Evolutionary conservation across 202 grass and related monocot genomes (phyloP), one percentile per base, ranked within the genome.

Genomic region (Elaeis oleifera): DNA sequence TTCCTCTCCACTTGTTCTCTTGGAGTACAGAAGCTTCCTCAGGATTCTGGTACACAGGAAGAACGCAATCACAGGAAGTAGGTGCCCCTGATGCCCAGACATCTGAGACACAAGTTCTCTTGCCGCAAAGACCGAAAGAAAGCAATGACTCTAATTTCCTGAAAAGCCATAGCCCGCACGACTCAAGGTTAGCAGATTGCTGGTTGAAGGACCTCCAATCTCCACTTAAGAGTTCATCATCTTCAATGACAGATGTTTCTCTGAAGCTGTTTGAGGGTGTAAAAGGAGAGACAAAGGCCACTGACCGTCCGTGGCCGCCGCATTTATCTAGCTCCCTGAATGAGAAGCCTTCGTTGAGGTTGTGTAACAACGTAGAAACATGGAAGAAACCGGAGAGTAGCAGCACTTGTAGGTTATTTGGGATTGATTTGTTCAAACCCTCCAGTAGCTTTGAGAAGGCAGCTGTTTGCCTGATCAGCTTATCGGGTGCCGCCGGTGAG

Each of bases 41-140:
- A 81, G 74, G 77, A 63, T 89, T 92, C 68, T 84, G 82, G 82
- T 75, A 86, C 28, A 75, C 82, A 54, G 80, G 88, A 67, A 76
- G 54, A 62, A 25, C 81, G n/a, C 79, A 83, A 18, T 83, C 80
- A 55, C 88, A 82, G 51, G 94, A 89, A 48, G 75, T 79, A 44
- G 55, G 72, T 65, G 54, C 59, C 44, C 74, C 13, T 58, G 75
- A 85, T 23, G 77, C 71, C 69, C 56, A 67, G 67, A 74, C 79
- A 6, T 64, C 79, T 63, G 88, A 79, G 58, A 70, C 81, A 72
- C 85, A 87, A 61, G 62, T 79, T 48, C 57, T 70, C 63, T 84
- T 82, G 84, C 64, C 77, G 4, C 51, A 25, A 1, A 68, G 22
- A 8, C 65, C 16, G 39, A 69, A 73, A 4, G 83, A 80, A 58